Evolutionary conservation across 164 flowering plant species (phyloP), one percentile per base, ranked within the genome.

Genomic region (Nymphaea thermarum): DNA sequence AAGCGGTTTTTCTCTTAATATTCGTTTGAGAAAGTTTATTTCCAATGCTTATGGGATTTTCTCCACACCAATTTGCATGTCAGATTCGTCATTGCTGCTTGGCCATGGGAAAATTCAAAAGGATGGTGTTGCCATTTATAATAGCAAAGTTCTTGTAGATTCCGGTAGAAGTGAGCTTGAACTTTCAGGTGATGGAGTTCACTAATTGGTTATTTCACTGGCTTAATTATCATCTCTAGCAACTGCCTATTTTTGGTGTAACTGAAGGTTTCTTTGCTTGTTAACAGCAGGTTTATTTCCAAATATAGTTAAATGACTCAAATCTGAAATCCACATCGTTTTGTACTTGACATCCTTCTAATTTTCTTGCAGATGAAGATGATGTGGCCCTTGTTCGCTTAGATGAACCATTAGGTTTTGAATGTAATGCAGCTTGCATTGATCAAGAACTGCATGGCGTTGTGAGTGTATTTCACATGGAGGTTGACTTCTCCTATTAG

Each of bases 381-480:
- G 86, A 85, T 65, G 79, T 87, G 15, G 79, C 85, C 10, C 71
- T 88, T 43, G 68, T 82, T 69, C 78, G 80, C 36, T 69, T 94
- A 79, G 83, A 84, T 70, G 85, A 82, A 53, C 70, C 69, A 17
- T 43, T 72, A 64, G 72, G 69, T 63, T 65, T 45, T 65, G 83
- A 82, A 65, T 67, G 69, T 16, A 76, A 77, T 66, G 65, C 68
- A 18, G 76, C 73, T 66, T 73, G 68, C 66, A 76, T 79, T 62
- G 94, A 85, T 64, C 79, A 86, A 69, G 84, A 86, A 68, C 73
- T 94, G 12, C 67, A 47, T 66, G 79, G 82, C 51, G 81, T 87
- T 76, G 99, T 94, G 62, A 82, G 86, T 82, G 42, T 75, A 25
- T 25, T 25, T 25, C 36, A 1, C 1, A 0, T 25, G 68, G 53